Percentiles rank a stretch among this genome's conserved stretches.
phyloP scores from a whole-genome alignment of 768 basidiomycete species.

The Boletellus emodensis region DNA sequence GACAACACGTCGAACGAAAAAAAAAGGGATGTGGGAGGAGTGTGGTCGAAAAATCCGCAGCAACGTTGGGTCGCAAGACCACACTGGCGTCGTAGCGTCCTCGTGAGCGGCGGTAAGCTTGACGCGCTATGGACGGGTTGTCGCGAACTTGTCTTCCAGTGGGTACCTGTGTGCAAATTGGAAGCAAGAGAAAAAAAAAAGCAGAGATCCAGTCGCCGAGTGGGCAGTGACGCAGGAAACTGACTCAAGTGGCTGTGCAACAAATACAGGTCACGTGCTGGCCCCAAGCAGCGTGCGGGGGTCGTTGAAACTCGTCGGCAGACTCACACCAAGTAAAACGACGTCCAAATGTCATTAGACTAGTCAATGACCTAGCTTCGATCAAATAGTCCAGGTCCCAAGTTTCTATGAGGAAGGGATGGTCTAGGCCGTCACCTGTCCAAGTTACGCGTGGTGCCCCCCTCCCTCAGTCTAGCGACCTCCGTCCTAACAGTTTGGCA shows the following conservation, averaged over 20 bases:
- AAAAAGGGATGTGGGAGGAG: constrained; percentile 13
- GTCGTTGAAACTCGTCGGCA: neutral
- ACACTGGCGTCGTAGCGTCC: constrained; percentile 5
- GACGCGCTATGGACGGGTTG: neutral
- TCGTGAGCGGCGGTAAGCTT: constrained; percentile 1
- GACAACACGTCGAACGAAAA: constrained; percentile 1
- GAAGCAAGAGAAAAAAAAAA: constrained; percentile 6
- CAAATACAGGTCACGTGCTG: constrained; percentile 20
- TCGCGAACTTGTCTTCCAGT: neutral
- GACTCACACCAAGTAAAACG: neutral
- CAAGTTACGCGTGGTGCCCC: neutral
- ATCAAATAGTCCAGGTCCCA: neutral
- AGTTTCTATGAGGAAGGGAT: constrained; percentile 1
- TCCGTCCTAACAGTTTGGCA: constrained; percentile 60
- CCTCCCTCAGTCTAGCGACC: constrained; percentile 57
- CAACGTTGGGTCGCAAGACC: constrained; percentile 14
- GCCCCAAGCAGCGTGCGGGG: neutral
- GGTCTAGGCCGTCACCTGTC: neutral
- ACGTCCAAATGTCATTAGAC: neutral
- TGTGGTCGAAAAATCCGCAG: constrained; percentile 26
- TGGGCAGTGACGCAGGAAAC: constrained; percentile 19
- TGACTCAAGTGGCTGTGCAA: constrained; percentile 17
- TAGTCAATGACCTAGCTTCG: neutral
- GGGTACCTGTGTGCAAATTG: constrained; percentile 1
- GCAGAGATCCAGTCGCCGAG: constrained; percentile 5